A percentile compares a stretch with the other conserved stretches of the same genome.
phyloP scores from a whole-genome alignment of 2,329 filamentous ascomycete genomes.

The Clarireedia hainanense region DNA sequence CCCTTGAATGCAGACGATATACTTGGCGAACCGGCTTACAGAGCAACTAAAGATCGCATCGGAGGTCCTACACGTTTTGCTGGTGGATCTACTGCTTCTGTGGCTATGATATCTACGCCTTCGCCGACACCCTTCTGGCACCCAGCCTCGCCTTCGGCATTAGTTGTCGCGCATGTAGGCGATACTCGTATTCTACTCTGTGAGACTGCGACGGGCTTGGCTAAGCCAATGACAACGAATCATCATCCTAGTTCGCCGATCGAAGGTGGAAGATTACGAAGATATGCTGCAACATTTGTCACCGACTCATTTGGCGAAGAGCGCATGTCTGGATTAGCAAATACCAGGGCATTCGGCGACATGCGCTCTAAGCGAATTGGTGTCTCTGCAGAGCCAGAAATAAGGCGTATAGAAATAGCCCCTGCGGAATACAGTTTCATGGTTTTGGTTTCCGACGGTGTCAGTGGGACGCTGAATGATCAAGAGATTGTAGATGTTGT shows the following conservation, averaged over 20 bases:
- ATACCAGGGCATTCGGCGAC: conserved; percentile 90
- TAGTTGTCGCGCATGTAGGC: conserved; percentile 84
- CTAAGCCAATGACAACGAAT: conserved; percentile 77
- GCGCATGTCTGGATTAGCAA: conserved; percentile 86
- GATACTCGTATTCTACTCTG: conserved; percentile 89
- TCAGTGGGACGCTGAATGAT: conserved; percentile 77
- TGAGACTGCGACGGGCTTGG: conserved; percentile 72
- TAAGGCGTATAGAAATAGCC: conserved; percentile 67
- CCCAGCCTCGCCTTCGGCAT: conserved; percentile 72
- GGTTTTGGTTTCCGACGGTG: conserved; percentile 80
- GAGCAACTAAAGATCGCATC: conserved; percentile 52
- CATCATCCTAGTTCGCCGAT: conserved; percentile 86
- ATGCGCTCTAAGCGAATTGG: conserved; percentile 86
- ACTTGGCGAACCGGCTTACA: conserved; percentile 54
- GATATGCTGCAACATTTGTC: conserved; percentile 80
- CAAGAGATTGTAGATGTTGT: conserved; percentile 95
- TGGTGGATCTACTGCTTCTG: conserved; percentile 85
- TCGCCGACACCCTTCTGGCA: conserved; percentile 94
- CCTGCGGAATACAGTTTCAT: conserved; percentile 86
- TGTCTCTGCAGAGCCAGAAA: conserved; percentile 88
- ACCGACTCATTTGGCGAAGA: conserved; percentile 97
- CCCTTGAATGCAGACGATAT: conserved; percentile 83
- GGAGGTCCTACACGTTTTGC: conserved; percentile 75
- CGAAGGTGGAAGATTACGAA: conserved; percentile 74
- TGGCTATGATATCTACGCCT: conserved; percentile 86